Evolutionary conservation across 768 basidiomycete genomes (phyloP), one percentile per base, ranked within the genome.

Genomic region (Phanerochaete carnosa): DNA sequence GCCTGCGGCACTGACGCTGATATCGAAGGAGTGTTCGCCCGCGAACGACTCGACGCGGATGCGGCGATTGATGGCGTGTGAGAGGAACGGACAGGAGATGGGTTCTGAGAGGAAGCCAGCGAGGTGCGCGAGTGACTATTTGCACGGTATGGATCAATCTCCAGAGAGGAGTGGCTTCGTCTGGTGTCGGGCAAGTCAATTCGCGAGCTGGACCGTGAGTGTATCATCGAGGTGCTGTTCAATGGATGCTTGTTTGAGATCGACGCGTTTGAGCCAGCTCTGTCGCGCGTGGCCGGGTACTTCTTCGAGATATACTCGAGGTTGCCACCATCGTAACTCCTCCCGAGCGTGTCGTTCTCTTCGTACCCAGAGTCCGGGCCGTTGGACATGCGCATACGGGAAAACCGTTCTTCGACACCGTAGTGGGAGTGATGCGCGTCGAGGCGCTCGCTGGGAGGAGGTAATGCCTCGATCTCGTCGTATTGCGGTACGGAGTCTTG

Each of bases 1-100:
- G 88, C 86, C 69, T 92, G 88, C 5, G 87, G 85, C 63, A 90
- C 91, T 47, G 82, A 83, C 19, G 87, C 84, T 53, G 91, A 93
- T 66, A 93, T 89, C 23, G 87, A 79, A 12, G 90, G 90, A 30
- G 77, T 83, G 67, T 85, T 90, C 28, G 88, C 85, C 22, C 82
- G 80, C 22, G 88, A 86, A 25, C 82, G 83, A 22, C 86, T 80
- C 1, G 69, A 70, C 2, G 55, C 50, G 4, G 68, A 69, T 2
- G 67, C 68, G 22, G 84, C 75, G 12, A 78, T 69, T 57, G 81
- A 80, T 51, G 82, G 81, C n/a, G 85, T 81, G 25, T 77, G 77
- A 3, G 83, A 83, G 57, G 71, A 70, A n/a, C 70, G 70, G 15
- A 65, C 61, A 16, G 66, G 64, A 1, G 68, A 65, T 32, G 66